Percentiles rank a stretch among this genome's conserved stretches.
Evolutionary conservation across 192 early-diverging fungal genomes (phyloP).

Genomic region (Rhizoclosmatium sp.): DNA sequence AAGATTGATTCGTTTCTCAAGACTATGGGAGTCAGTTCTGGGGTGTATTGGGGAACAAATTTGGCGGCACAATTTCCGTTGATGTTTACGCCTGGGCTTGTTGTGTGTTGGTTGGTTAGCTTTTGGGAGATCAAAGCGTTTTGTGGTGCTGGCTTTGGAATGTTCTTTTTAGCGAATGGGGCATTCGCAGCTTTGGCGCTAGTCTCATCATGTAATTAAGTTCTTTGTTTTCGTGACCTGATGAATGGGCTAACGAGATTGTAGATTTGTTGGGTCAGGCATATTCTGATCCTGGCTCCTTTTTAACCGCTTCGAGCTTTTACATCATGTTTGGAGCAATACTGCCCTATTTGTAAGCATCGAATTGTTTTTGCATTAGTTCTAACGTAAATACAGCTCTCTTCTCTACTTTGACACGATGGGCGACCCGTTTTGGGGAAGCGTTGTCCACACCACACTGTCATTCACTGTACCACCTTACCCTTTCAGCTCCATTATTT

Average conservation of each 20-base stretch:
- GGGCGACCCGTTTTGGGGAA: background rate
- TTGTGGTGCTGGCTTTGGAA: slow-evolving; percentile 14
- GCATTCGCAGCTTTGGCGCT: background rate
- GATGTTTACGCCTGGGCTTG: slow-evolving; percentile 5
- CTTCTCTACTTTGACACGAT: slow-evolving; percentile 35
- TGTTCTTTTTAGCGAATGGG: slow-evolving; percentile 24
- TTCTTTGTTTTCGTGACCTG: background rate
- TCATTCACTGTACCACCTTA: slow-evolving; percentile 31
- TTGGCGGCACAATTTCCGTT: slow-evolving; percentile 7
- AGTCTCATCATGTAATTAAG: slow-evolving; percentile 15
- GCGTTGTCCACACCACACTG: slow-evolving; percentile 11
- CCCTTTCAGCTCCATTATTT: slow-evolving; percentile 33
- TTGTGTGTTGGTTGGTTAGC: slow-evolving; percentile 14
- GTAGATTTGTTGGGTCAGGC: slow-evolving; percentile 7
- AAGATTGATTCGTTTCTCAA: slow-evolving; percentile 32
- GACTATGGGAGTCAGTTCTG: background rate
- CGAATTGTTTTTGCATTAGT: background rate
- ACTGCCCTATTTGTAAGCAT: slow-evolving; percentile 19
- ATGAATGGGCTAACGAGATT: background rate
- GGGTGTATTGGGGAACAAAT: slow-evolving; percentile 10
- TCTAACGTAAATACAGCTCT: background rate
- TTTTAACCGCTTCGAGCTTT: slow-evolving; percentile 20
- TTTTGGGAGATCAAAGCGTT: slow-evolving; percentile 23
- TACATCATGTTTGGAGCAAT: slow-evolving; percentile 17
- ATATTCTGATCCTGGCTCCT: slow-evolving; percentile 20